These are phyloP conservation scores for Penicillium roqueforti DNA, from an alignment of 495 filamentous ascomycete genomes.

Conservation along the genomic window DNA sequence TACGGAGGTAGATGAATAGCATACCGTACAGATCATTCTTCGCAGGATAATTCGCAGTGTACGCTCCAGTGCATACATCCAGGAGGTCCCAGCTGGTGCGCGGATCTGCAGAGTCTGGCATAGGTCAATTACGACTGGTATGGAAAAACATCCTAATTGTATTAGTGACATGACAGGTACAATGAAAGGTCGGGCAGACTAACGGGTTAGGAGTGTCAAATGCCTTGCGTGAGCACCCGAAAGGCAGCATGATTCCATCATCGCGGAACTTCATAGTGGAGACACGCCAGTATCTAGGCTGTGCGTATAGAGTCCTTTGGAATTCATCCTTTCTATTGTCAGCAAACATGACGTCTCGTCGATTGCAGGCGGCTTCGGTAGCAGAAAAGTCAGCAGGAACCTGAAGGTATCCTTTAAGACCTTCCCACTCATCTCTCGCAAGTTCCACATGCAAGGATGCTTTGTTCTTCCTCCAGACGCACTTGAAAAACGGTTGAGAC, in stretches of 20 bases:
- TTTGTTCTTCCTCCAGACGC: too few relatives aligned
- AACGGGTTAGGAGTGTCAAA: not conserved
- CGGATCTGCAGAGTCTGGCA: not conserved
- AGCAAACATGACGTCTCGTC: not conserved
- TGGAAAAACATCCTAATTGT: not conserved
- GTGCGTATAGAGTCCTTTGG: not conserved
- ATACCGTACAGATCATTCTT: not conserved
- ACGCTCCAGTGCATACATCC: not conserved
- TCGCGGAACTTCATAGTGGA: not conserved
- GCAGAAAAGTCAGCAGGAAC: not conserved
- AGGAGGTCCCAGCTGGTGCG: not conserved
- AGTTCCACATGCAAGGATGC: not conserved
- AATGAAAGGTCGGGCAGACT: not conserved
- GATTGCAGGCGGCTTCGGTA: not conserved
- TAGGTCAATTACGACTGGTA: not conserved
- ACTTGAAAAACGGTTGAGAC: too few relatives aligned
- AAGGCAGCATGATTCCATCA: not conserved
- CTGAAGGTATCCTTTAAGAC: not conserved
- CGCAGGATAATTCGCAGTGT: not conserved
- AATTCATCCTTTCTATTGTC: not conserved
- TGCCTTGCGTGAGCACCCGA: not conserved
- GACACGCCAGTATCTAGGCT: not conserved
- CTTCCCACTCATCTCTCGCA: not conserved
- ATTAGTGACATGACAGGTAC: not conserved
- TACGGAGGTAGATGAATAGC: not conserved